These are phyloP conservation scores for Stentor roeselii DNA, from an alignment of 73 alveolate genomes.

Conservation along the genomic window DNA sequence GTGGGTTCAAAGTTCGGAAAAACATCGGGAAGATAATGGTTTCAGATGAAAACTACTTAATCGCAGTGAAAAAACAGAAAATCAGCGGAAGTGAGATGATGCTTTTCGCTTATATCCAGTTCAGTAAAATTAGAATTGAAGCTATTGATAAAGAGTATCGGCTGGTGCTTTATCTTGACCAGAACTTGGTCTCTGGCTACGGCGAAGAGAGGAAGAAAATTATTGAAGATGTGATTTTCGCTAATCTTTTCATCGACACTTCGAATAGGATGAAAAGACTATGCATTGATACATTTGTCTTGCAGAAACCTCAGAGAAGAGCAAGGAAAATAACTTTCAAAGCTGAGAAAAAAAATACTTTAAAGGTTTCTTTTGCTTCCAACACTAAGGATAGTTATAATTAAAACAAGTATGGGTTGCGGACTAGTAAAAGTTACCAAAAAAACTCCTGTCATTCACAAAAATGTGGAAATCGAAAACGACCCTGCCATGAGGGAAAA, in stretches of 20 bases:
- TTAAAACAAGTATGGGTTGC: too few relatives aligned
- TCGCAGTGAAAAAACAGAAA: not conserved
- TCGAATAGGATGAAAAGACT: not conserved
- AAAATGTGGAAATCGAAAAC: too few relatives aligned
- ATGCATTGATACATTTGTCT: not conserved
- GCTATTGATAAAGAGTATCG: not conserved
- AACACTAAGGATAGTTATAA: too few relatives aligned
- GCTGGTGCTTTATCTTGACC: not conserved
- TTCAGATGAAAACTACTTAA: not conserved
- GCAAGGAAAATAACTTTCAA: not conserved
- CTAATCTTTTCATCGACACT: not conserved
- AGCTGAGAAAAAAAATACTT: too few relatives aligned
- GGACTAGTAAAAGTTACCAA: too few relatives aligned
- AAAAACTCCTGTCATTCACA: too few relatives aligned
- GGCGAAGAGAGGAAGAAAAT: not conserved
- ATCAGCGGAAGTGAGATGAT: not conserved
- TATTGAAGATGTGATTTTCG: not conserved
- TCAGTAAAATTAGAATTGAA: not conserved
- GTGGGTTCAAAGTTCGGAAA: not conserved
- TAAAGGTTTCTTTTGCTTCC: too few relatives aligned
- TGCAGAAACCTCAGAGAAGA: not conserved
- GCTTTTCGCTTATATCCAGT: not conserved
- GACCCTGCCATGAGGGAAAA: too few relatives aligned
- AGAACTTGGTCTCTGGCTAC: not conserved
- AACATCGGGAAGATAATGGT: not conserved